phyloP scores from a whole-genome alignment of 257 asterid species.

The Solanum sitiens region DNA sequence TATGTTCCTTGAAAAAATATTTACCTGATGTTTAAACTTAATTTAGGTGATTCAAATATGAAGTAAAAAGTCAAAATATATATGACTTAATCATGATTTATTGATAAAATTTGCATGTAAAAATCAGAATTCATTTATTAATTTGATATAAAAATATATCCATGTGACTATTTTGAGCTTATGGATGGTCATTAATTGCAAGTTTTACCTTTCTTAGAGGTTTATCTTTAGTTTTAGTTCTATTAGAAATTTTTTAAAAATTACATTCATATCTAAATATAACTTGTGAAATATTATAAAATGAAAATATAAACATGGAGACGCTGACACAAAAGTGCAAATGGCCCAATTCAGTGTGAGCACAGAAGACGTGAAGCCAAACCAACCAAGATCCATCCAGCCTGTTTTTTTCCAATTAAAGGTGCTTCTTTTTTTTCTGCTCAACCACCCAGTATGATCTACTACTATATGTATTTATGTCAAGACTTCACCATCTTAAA shows the following conservation, averaged over 20 bases:
- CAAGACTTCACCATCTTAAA: not conserved
- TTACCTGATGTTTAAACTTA: not conserved
- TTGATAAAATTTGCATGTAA: not conserved
- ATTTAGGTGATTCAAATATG: not conserved
- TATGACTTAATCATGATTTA: not conserved
- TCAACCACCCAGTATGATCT: slow-evolving; percentile 24
- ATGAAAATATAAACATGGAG: not conserved
- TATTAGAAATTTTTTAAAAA: no score
- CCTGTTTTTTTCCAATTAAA: slow-evolving; percentile 8
- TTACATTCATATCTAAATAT: no score
- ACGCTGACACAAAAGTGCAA: not conserved
- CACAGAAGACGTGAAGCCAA: not conserved
- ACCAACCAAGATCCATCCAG: slow-evolving; percentile 23
- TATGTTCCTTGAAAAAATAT: not conserved
- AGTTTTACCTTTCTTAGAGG: not conserved
- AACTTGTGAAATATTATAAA: not conserved
- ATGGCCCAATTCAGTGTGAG: not conserved
- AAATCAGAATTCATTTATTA: not conserved
- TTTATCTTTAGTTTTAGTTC: no score
- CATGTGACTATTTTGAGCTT: not conserved
- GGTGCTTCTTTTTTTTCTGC: not conserved
- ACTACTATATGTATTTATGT: not conserved
- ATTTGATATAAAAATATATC: not conserved
- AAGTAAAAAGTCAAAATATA: not conserved
- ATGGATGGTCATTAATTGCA: not conserved